Percentiles rank a stretch among this genome's conserved stretches.
phyloP scores from a whole-genome alignment of 192 early-diverging fungal species.

The Chytriomyces sp. region DNA sequence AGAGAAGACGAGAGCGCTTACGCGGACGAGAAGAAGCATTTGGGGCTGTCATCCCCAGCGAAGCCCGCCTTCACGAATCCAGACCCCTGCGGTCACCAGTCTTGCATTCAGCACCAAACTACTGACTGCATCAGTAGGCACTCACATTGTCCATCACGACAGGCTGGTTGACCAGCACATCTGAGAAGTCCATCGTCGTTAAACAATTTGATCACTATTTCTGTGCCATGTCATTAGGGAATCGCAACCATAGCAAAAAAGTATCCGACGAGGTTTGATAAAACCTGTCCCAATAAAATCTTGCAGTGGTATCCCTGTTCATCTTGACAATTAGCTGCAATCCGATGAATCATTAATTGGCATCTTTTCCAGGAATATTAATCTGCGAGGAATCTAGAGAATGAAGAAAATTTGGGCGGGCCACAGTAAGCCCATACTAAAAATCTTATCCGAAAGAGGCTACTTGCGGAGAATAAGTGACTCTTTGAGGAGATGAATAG shows the following conservation, averaged over 20 bases:
- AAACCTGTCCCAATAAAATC: too few relatives aligned
- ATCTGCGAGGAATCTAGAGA: too few relatives aligned
- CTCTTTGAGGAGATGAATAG: slow-evolving; percentile 21
- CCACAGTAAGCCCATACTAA: background rate
- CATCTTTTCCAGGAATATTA: too few relatives aligned
- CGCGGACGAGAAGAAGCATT: slow-evolving; percentile 93
- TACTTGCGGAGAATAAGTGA: slow-evolving; percentile 8
- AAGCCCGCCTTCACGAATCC: slow-evolving; percentile 99
- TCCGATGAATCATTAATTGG: too few relatives aligned
- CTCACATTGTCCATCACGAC: slow-evolving; percentile 99
- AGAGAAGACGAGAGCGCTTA: slow-evolving; percentile 45
- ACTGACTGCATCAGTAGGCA: background rate
- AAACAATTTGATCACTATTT: too few relatives aligned
- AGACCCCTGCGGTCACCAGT: slow-evolving; percentile 89
- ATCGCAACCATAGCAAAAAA: too few relatives aligned
- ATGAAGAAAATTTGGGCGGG: too few relatives aligned
- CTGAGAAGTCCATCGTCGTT: slow-evolving; percentile 86
- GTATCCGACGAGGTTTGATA: too few relatives aligned
- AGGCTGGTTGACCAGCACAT: slow-evolving; percentile 95
- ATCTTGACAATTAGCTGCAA: too few relatives aligned
- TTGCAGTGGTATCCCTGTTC: too few relatives aligned
- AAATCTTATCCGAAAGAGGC: slow-evolving; percentile 5
- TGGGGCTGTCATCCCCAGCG: slow-evolving; percentile 96
- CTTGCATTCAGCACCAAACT: background rate
- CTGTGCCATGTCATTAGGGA: too few relatives aligned